These are phyloP conservation scores for Trametes gibbosa DNA, from an alignment of 768 basidiomycete species.

Conservation along the genomic window DNA sequence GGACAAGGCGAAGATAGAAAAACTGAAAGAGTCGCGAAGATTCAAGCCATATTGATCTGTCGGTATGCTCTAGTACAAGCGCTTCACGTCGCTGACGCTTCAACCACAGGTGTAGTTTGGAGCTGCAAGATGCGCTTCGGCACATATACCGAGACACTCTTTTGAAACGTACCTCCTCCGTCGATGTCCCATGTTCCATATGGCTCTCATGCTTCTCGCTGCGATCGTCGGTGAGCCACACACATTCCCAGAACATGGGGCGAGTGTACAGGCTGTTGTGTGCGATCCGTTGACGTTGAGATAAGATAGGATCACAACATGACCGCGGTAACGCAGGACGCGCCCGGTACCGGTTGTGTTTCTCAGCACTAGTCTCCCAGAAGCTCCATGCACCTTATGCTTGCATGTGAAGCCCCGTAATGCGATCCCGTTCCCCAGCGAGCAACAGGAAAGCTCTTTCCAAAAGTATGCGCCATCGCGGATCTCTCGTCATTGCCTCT, in stretches of 20 bases:
- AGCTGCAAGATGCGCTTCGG: neutral
- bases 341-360: constrained; percentile 2
- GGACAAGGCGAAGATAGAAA: constrained; percentile 83
- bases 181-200: neutral
- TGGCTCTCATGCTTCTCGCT: neutral
- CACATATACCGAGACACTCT: neutral
- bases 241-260: neutral
- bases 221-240: neutral
- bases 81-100: neutral
- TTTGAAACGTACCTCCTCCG: neutral
- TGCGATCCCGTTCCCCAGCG: too few species aligned
- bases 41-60: constrained; percentile 81
- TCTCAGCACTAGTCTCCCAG: constrained; percentile 1
- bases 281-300: neutral
- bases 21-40: constrained; percentile 70
- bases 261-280: neutral
- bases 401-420: constrained; percentile 4
- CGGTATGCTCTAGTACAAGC: neutral
- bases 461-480: too few species aligned
- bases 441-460: too few species aligned
- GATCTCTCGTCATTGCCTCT: too few species aligned
- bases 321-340: neutral
- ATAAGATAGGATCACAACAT: constrained; percentile 11
- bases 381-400: constrained; percentile 7
- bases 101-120: neutral